These are phyloP conservation scores for Pythium aquatile DNA, from an alignment of 352 stramenopile species.

Conservation along the genomic window DNA sequence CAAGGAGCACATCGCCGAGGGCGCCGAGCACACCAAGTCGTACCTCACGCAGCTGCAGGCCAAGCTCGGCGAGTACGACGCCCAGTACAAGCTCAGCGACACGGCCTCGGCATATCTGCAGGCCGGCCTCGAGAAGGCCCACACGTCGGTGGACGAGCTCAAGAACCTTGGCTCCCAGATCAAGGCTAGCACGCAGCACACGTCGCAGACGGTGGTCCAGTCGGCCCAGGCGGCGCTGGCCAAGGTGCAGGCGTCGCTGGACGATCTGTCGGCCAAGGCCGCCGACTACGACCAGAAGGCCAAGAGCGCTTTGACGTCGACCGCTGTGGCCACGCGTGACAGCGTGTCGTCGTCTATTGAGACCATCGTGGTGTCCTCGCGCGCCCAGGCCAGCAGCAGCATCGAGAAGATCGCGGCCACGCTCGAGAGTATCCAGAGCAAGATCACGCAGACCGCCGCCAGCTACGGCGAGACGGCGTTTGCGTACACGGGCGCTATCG, in stretches of 20 bases:
- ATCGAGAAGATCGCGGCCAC: conserved; percentile 62
- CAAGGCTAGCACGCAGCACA: conserved; percentile 51
- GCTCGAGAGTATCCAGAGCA: conserved; percentile 45
- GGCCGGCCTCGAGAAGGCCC: conserved; percentile 57
- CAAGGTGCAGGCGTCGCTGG: conserved; percentile 41
- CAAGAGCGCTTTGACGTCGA: conserved; percentile 34
- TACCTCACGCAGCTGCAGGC: conserved; percentile 46
- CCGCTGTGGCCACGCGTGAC: conserved; percentile 39
- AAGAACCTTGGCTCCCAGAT: conserved; percentile 54
- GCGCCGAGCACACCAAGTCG: conserved; percentile 72
- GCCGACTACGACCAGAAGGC: conserved; percentile 59
- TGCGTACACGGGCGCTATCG: conserved; percentile 42
- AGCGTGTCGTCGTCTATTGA: conserved; percentile 69
- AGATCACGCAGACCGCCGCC: conserved; percentile 30
- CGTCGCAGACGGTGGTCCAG: conserved; percentile 47
- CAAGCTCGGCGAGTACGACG: conserved; percentile 52
- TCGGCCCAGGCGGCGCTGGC: conserved; percentile 54
- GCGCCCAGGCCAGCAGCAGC: conserved; percentile 48
- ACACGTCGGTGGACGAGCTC: conserved; percentile 74
- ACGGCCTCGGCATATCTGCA: conserved; percentile 68
- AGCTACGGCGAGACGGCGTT: conserved; percentile 42
- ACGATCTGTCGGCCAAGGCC: conserved; percentile 35
- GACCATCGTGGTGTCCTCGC: conserved; percentile 58
- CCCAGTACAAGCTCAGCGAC: conserved; percentile 68
- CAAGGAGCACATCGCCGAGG: conserved; percentile 66